Percentiles rank a stretch among this genome's conserved stretches.
Conservation (phyloP, 805 yeast genomes). For the Candida corydali region DNA sequence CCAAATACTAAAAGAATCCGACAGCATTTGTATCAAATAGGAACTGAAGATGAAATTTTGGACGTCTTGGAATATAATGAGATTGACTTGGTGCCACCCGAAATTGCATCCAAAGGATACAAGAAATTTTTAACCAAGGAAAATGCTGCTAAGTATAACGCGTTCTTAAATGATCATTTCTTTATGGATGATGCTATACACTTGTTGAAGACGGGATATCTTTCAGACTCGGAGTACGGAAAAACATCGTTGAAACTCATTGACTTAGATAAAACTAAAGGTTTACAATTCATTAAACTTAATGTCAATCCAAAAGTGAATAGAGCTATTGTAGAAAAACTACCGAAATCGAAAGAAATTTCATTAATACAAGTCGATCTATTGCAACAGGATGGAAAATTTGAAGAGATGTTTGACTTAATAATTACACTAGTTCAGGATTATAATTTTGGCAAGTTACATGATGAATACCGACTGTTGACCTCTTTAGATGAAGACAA, state of each 20-base stretch:
- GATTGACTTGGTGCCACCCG: not conserved
- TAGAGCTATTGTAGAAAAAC: conserved; percentile 26
- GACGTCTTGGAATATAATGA: conserved; percentile 4
- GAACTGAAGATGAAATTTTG: conserved; percentile 4
- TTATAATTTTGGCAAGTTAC: conserved; percentile 16
- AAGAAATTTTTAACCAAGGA: conserved; percentile 2
- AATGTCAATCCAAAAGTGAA: conserved; percentile 22
- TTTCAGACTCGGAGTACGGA: conserved; percentile 22
- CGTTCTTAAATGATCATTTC: conserved; percentile 3
- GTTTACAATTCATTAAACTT: conserved; percentile 28
- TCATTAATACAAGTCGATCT: conserved; percentile 30
- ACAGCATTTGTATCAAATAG: not conserved
- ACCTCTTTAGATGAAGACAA: conserved; percentile 19
- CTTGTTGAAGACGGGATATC: conserved; percentile 10
- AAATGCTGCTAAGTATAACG: conserved; percentile 2
- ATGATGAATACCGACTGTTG: conserved; percentile 25
- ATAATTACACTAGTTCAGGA: conserved; percentile 17
- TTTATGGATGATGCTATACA: conserved; percentile 4
- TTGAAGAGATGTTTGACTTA: conserved; percentile 25
- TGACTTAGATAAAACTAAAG: conserved; percentile 22
- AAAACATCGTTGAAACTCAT: conserved; percentile 29
- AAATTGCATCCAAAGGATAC: conserved; percentile 2
- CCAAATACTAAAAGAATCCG: conserved; percentile 2
- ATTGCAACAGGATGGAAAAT: conserved; percentile 21
- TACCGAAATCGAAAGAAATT: conserved; percentile 19